Conservation (phyloP, 371 early-diverging fungal genomes). For the Phascolomyces articulosus region DNA sequence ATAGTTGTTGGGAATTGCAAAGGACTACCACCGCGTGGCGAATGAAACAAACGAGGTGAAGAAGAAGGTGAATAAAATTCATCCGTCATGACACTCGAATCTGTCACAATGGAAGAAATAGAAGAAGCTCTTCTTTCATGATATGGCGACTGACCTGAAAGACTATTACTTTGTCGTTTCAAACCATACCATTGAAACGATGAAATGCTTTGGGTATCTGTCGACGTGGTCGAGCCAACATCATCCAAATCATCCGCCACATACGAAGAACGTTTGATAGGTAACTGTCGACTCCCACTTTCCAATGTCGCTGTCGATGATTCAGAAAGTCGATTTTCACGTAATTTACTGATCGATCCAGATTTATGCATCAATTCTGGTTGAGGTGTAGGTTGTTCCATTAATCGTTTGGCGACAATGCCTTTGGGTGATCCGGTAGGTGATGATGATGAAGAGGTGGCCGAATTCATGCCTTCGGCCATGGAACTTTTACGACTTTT, state of each 20-base stretch:
- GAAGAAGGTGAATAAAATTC: conserved; percentile 24
- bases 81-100: conserved; percentile 23
- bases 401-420: conserved; percentile 5
- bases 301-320: not conserved
- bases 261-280: conserved; percentile 13
- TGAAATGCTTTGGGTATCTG: conserved; percentile 21
- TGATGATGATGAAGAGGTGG: conserved; percentile 14
- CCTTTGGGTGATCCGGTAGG: conserved; percentile 18
- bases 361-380: conserved; percentile 23
- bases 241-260: conserved; percentile 21
- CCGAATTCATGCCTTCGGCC: conserved; percentile 15
- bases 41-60: conserved; percentile 20
- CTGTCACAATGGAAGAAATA: conserved; percentile 27
- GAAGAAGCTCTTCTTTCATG: conserved; percentile 25
- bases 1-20: conserved; percentile 12
- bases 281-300: not conserved
- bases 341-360: conserved; percentile 28
- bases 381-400: not conserved
- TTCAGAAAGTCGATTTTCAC: conserved; percentile 13
- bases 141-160: not conserved
- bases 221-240: conserved; percentile 16
- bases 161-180: conserved; percentile 14
- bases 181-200: conserved; percentile 17
- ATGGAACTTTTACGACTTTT: conserved; percentile 21
- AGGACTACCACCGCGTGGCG: conserved; percentile 26